Percentiles rank a stretch among this genome's conserved stretches.
Conservation (phyloP, 371 early-diverging fungal species). For the Mortierella sp. region DNA sequence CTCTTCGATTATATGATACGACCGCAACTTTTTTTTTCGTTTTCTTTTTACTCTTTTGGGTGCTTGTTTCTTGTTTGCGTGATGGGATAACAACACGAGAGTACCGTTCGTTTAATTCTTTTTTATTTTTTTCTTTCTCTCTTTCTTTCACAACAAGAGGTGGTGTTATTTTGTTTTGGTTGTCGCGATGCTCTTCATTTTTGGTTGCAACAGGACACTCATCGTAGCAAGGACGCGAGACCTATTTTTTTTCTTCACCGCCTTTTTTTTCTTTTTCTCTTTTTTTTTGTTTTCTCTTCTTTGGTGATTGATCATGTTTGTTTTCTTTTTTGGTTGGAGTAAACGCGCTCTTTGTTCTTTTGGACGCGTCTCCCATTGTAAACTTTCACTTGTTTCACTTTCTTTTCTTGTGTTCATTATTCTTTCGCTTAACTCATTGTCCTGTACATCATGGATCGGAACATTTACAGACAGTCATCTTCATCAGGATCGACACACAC, state of each 20-base stretch:
- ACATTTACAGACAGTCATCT: not conserved
- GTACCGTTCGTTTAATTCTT: no score
- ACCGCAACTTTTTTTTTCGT: conserved; percentile 15
- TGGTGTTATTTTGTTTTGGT: not conserved
- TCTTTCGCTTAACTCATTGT: not conserved
- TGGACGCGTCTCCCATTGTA: not conserved
- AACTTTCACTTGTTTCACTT: not conserved
- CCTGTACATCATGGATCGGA: not conserved
- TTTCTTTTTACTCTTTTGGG: not conserved
- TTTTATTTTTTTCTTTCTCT: not conserved
- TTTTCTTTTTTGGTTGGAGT: not conserved
- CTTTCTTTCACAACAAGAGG: not conserved
- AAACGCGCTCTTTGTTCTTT: not conserved
- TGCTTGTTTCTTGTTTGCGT: conserved; percentile 2
- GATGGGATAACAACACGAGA: not conserved
- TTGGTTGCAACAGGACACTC: not conserved
- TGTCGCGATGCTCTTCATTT: conserved; percentile 9
- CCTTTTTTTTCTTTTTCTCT: not conserved
- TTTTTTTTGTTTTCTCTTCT: not conserved
- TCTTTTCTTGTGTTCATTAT: not conserved
- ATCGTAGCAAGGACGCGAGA: not conserved
- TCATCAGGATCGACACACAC: not conserved
- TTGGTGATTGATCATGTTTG: not conserved
- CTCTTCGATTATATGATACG: conserved; percentile 20
- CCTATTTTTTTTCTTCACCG: not conserved